phyloP scores from a whole-genome alignment of 1,284 basidiomycete species.

The Mycosarcoma maydis region DNA sequence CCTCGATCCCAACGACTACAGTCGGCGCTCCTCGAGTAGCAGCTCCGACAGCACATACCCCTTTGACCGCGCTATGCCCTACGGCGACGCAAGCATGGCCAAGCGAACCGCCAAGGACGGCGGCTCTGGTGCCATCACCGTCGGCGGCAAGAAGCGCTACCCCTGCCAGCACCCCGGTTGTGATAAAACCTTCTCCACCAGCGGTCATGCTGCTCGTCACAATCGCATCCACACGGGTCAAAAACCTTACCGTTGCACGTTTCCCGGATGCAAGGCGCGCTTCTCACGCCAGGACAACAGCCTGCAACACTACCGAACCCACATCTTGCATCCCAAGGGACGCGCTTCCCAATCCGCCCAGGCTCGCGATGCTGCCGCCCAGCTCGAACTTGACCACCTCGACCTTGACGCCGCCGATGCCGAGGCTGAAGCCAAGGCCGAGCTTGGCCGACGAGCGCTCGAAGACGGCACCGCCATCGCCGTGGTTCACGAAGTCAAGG shows the following conservation, averaged over 20 bases:
- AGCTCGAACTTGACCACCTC: constrained; percentile 38
- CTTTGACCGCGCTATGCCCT: constrained; percentile 34
- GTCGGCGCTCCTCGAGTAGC: constrained; percentile 29
- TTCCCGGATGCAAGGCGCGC: constrained; percentile 64
- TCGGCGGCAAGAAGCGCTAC: constrained; percentile 70
- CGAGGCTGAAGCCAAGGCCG: constrained; percentile 51
- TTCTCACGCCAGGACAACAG: constrained; percentile 67
- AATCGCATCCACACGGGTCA: constrained; percentile 76
- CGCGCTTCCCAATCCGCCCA: constrained; percentile 41
- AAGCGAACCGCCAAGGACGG: constrained; percentile 31
- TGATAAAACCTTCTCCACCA: constrained; percentile 80
- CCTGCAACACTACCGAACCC: constrained; percentile 65
- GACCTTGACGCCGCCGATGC: constrained; percentile 43
- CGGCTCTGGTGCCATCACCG: constrained; percentile 46
- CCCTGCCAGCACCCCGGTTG: constrained; percentile 73
- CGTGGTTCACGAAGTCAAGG: constrained; percentile 59
- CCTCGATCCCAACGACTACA: constrained; percentile 37
- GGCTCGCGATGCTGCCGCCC: constrained; percentile 43
- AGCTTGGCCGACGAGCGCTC: constrained; percentile 54
- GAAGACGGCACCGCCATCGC: constrained; percentile 64
- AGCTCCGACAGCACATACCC: constrained; percentile 36
- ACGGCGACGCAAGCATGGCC: constrained; percentile 29
- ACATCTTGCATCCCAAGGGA: constrained; percentile 61
- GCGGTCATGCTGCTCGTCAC: constrained; percentile 83
- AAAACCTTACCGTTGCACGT: constrained; percentile 64